A percentile compares a stretch with the other conserved stretches of the same genome.
These are phyloP conservation scores for Lophiostoma macrostomum DNA, from an alignment of 495 filamentous ascomycete species.

Conservation along the genomic window DNA sequence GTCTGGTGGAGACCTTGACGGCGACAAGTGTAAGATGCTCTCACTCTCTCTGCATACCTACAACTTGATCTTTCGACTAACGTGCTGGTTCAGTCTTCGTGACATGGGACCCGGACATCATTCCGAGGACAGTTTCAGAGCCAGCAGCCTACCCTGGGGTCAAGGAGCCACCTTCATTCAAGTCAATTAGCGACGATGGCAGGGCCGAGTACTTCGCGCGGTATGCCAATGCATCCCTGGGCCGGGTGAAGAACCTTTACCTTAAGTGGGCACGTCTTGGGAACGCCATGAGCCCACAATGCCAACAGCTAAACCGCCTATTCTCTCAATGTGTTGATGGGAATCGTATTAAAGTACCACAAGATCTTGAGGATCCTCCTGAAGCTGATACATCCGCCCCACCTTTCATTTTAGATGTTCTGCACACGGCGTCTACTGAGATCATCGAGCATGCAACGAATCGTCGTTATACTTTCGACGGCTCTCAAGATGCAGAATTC, in stretches of 20 bases:
- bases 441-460: background rate
- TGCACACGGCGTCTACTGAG: conserved; percentile 43
- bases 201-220: conserved; percentile 49
- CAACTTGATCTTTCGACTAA: conserved; percentile 2
- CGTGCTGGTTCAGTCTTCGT: conserved; percentile 52
- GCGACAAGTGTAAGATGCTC: conserved; percentile 50
- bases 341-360: conserved; percentile 48
- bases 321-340: conserved; percentile 54
- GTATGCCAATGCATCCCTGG: conserved; percentile 49
- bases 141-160: conserved; percentile 49
- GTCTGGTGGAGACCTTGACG: conserved; percentile 55
- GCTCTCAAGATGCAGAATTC: conserved; percentile 33
- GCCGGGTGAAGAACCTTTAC: conserved; percentile 51
- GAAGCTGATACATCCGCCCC: conserved; percentile 24
- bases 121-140: conserved; percentile 45
- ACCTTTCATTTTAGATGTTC: conserved; percentile 48
- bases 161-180: conserved; percentile 47
- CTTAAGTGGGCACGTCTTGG: conserved; percentile 50
- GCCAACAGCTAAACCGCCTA: conserved; percentile 53
- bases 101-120: conserved; percentile 50
- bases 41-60: background rate
- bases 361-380: conserved; percentile 44
- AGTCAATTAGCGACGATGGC: conserved; percentile 47
- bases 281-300: conserved; percentile 48
- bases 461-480: conserved; percentile 19